Base-by-base conservation (phyloP, 108 stramenopile species). In the Phaeodactylum tricornutum region DNA sequence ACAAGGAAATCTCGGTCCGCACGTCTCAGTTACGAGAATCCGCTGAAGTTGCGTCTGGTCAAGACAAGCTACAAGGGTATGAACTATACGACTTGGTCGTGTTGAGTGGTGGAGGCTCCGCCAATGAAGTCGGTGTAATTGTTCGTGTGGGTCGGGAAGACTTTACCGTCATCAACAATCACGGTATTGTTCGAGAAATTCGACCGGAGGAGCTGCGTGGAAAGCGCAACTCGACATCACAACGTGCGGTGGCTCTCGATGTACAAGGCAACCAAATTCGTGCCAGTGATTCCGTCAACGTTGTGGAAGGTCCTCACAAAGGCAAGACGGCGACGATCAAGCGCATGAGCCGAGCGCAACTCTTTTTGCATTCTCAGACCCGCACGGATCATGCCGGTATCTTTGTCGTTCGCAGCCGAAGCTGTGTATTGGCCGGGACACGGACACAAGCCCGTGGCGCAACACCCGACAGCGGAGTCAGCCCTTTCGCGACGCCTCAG, bases 81-180 rank as follows among this genome's bases (percentile, higher is more conserved):
- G 87, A 89, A 49, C 74, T 93, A 22, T 81, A 84, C 47, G 92
- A 93, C 54, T 72, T 93, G 19, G 92, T 93, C 4, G 82, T 87
- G 21, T 66, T 93, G 11, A 86, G 84, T 66, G 92, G 92, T 22
- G 87, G 84, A 36, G 86, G 92, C 27, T 84, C 81, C 3, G 66
- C 76, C 2, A 93, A 93, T 66, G 92, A 93, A 64, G 87, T 89
- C 14, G 87, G 87, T 43, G 80, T 93, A 11, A 93, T 93, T 66
- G 84, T 89, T 52, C 79, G 84, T 40, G 92, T 93, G 34, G 92
- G 92, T 23, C 81, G 79, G 9, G 92, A 93, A 50, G 92, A 93
- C 52, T 93, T 93, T 53, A 86, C 81, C 28, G 92, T 93, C 7
- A 70, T 93, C 49, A 92, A 92, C 65, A 86, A 88, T 34, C 84